A percentile compares a stretch with the other conserved stretches of the same genome.
Evolutionary conservation across 257 asterid species (phyloP).

Genomic region (Capsicum chinense): DNA sequence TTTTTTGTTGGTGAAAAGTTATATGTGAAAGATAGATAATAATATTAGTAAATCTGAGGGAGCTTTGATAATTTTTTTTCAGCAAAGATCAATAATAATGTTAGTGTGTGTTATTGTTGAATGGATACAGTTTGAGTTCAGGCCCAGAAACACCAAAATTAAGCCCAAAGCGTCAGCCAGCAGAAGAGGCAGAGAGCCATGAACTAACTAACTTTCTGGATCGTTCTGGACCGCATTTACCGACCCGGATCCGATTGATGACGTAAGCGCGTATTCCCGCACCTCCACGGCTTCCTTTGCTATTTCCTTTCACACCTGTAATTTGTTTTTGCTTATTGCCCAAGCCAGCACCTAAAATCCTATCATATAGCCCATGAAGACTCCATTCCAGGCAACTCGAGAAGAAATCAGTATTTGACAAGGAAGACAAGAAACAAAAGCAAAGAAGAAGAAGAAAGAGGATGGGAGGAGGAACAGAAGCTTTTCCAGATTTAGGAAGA

Average conservation of each 20-base stretch:
- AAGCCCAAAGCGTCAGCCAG: not conserved
- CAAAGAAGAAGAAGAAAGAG: not conserved
- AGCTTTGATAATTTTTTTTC: not conserved
- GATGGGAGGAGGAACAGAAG: slow-evolving; percentile 83
- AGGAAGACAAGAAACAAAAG: not conserved
- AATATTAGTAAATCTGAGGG: not conserved
- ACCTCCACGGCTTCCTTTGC: not conserved
- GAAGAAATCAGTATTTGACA: not conserved
- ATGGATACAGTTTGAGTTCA: not conserved
- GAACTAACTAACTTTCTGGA: not conserved
- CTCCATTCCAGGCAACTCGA: not conserved
- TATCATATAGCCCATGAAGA: not conserved
- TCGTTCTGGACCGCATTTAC: not conserved
- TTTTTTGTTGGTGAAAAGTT: not conserved
- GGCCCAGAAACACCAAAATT: not conserved
- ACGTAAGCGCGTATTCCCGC: slow-evolving; percentile 1
- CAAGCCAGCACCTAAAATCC: slow-evolving; percentile 43
- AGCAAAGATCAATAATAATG: not conserved
- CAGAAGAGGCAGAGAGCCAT: not conserved
- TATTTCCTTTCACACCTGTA: not conserved
- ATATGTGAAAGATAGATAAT: not conserved
- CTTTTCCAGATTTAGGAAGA: slow-evolving; percentile 83
- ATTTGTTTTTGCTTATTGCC: slow-evolving; percentile 38
- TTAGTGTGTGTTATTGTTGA: not conserved
- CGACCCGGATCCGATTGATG: not conserved